A percentile compares a stretch with the other conserved stretches of the same genome.
Conservation (phyloP, 2,329 filamentous ascomycete species). For the Colletotrichum sp. region DNA sequence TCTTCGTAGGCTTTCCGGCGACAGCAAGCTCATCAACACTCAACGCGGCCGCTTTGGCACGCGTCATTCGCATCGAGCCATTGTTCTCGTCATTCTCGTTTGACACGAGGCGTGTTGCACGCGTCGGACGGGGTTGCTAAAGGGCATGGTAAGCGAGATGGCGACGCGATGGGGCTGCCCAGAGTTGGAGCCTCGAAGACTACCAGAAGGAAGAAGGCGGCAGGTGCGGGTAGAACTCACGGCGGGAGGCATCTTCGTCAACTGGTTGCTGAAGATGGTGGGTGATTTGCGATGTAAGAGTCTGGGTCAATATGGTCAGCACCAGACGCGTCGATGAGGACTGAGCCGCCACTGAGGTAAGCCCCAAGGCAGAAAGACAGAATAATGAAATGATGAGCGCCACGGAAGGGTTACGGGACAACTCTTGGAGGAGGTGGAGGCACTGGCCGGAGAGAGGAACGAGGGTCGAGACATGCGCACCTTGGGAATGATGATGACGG, state of each 20-base stretch:
- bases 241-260: slow-evolving; percentile 34
- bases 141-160: slow-evolving; percentile 27
- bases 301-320: slow-evolving; percentile 7
- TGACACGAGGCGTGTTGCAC: slow-evolving; percentile 72
- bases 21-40: slow-evolving; percentile 66
- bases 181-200: not conserved
- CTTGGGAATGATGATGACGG: slow-evolving; percentile 19
- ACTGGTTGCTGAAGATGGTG: slow-evolving; percentile 11
- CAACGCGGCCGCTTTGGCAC: slow-evolving; percentile 86
- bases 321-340: slow-evolving; percentile 11
- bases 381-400: not conserved
- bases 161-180: not conserved
- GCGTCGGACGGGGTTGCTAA: slow-evolving; percentile 69
- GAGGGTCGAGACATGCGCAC: slow-evolving; percentile 7
- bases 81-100: slow-evolving; percentile 97
- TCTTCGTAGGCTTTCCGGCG: slow-evolving; percentile 72
- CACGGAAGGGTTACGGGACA: not conserved
- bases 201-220: not conserved
- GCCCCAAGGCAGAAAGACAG: not conserved
- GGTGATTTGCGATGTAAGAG: not conserved
- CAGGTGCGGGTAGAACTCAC: slow-evolving; percentile 33
- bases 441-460: not conserved
- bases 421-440: not conserved
- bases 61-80: slow-evolving; percentile 81
- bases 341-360: not conserved